Base-by-base conservation (phyloP, 2,329 filamentous ascomycete genomes). In the Penicillium decumbens region DNA sequence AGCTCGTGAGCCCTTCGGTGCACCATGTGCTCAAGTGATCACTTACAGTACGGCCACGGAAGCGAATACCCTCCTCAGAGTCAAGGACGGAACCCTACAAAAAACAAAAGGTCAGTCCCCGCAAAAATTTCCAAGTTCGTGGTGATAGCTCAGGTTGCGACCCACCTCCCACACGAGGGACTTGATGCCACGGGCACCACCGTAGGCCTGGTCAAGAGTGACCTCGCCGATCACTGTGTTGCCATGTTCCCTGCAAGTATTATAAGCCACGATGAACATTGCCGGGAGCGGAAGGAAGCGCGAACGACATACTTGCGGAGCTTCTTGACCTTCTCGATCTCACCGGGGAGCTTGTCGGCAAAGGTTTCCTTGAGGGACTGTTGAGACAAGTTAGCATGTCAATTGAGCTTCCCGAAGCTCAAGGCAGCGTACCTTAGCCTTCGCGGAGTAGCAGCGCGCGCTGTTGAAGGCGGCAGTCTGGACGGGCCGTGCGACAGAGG, bases 271-370 rank as follows among this genome's bases (percentile, higher is more conserved):
- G 40, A 45, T 65, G 47, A 64, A 58, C 51, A 12, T 45, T 29
- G 40, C 20, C 20, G 4, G 33, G 27, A 42, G 52, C 55, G 43
- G 43, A 44, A n/a, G 6, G 7, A 15, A 20, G 38, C 23, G 50
- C 42, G 38, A 28, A 43, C 39, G 45, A 76, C 86, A 73, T 80
- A 95, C 89, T 96, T 96, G 75, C 89, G 84, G 69, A 98, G 85
- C 75, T 89, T 85, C 89, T 98, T 98, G 81, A 98, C 90, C 84
- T 97, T 89, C 79, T 98, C 93, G 71, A 96, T 87, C 84, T 97
- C 95, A 74, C 85, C 89, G 65, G 93, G 93, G 57, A 98, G 81
- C 70, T 92, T 87, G 75, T 93, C 91, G 72, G 92, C 92, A 75
- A 98, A 97, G 72, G 90, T 92, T 75, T 98, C 93, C 82, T 98